Evolutionary conservation across 1,139 yeast genomes (phyloP).

Genomic region (Sugiyamaella grinbergsii): DNA sequence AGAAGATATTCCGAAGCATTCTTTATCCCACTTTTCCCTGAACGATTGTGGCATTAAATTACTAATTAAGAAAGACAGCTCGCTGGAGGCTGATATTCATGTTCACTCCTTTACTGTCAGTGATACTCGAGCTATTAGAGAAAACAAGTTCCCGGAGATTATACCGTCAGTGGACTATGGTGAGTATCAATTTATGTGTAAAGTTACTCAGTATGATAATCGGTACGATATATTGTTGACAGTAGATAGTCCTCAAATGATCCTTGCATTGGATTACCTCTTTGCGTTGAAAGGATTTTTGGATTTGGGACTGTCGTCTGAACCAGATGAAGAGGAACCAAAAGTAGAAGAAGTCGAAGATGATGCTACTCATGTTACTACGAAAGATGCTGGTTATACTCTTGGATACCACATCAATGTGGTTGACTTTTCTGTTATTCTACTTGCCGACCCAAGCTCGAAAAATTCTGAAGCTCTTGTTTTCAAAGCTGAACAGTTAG

Average conservation of each 20-base stretch:
- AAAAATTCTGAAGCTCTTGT: conserved; percentile 83
- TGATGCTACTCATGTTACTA: conserved; percentile 13
- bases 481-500: conserved; percentile 78
- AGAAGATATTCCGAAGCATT: conserved; percentile 40
- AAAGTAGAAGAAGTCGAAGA: conserved; percentile 24
- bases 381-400: neutral
- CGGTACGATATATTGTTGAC: conserved; percentile 60
- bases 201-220: conserved; percentile 46
- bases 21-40: conserved; percentile 65
- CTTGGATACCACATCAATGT: conserved; percentile 60
- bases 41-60: conserved; percentile 58
- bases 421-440: conserved; percentile 73
- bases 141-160: conserved; percentile 74
- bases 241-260: conserved; percentile 76
- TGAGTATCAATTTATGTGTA: conserved; percentile 71
- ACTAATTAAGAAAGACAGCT: conserved; percentile 55
- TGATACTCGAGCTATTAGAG: conserved; percentile 64
- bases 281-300: conserved; percentile 71
- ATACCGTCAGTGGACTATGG: conserved; percentile 70
- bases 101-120: conserved; percentile 74
- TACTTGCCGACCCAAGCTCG: conserved; percentile 77
- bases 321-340: conserved; percentile 18
- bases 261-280: conserved; percentile 82
- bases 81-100: conserved; percentile 61
- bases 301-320: conserved; percentile 47